Base-by-base conservation (phyloP, 441 rosid genomes). In the Metrosideros polymorpha region DNA sequence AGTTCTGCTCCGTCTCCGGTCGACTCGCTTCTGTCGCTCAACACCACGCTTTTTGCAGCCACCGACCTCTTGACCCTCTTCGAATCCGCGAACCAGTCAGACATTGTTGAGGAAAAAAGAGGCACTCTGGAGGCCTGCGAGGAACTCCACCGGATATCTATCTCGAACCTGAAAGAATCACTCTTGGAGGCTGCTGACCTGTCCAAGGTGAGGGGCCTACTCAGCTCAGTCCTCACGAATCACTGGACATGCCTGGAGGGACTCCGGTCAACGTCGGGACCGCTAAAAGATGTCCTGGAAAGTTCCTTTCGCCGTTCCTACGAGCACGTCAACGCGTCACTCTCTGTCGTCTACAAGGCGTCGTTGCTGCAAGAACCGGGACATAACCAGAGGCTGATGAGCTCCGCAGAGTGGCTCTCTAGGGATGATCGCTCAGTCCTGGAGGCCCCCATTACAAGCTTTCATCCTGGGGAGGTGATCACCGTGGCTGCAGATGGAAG, bases 191-290 rank as follows among this genome's bases (percentile, higher is more conserved):
- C 90, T 86, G 83, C 83, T 54, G 66, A 90, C 9, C 87, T 95
- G 75, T 87, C 90, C 3, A 95, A 94, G 87, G 93, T 94, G 66
- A 92, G 93, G 86, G 88, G 93, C 29, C 96, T 92, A 82, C 93
- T 97, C 2, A 94, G 96, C 54, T 97, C 97, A 42, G 94, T 96
- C 82, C 91, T 95, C 27, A 95, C 98, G 6, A 93, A 97, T 94
- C 93, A 94, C 92, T 89, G 90, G 89, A 97, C 99, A 10, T 97
- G 99, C 89, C 89, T 97, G 42, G 99, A 97, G 85, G 98, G 96
- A 42, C 91, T 96, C 35, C 92, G 90, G 84, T 91, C 96, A 3
- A 96, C 97, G 42, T 91, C 97, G 1, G 98, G 99, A 79, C 88
- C 94, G 1, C 84, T 90, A 51, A 93, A 92, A 89, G 92, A 95